Conservation (phyloP, 331 rosid species). For the Pyrus hybrid region DNA sequence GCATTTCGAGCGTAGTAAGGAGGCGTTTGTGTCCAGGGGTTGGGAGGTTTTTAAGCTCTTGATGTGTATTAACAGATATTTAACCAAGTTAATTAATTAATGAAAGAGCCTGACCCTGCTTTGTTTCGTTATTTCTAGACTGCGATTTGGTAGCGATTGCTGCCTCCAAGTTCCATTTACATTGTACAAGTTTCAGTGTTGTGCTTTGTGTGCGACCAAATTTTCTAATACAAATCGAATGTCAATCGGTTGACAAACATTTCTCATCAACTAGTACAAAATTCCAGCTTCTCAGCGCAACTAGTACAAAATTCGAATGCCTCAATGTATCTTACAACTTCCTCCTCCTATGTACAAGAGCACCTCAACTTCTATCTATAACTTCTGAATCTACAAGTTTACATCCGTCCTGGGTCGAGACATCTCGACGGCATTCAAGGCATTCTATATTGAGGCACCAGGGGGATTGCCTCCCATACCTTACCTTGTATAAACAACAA, state of each 20-base stretch:
- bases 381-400: conserved; percentile 31
- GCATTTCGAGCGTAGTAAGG: not conserved
- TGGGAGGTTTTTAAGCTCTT: not conserved
- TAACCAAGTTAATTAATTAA: not conserved
- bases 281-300: not conserved
- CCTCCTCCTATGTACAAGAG: conserved; percentile 15
- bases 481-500: not conserved
- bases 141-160: not conserved
- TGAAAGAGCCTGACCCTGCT: not conserved
- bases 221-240: not conserved
- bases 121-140: not conserved
- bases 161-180: not conserved
- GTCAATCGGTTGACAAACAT: not conserved
- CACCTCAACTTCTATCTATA: conserved; percentile 9
- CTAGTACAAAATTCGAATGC: conserved; percentile 14
- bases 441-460: conserved; percentile 16
- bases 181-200: not conserved
- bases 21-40: not conserved
- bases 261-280: not conserved
- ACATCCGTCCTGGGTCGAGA: conserved; percentile 21
- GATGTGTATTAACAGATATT: not conserved
- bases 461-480: conserved; percentile 31
- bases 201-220: not conserved
- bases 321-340: conserved; percentile 14
- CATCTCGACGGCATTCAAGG: not conserved